These are phyloP conservation scores for Apiotrichum gracile DNA, from an alignment of 1,284 basidiomycete genomes.

Conservation along the genomic window DNA sequence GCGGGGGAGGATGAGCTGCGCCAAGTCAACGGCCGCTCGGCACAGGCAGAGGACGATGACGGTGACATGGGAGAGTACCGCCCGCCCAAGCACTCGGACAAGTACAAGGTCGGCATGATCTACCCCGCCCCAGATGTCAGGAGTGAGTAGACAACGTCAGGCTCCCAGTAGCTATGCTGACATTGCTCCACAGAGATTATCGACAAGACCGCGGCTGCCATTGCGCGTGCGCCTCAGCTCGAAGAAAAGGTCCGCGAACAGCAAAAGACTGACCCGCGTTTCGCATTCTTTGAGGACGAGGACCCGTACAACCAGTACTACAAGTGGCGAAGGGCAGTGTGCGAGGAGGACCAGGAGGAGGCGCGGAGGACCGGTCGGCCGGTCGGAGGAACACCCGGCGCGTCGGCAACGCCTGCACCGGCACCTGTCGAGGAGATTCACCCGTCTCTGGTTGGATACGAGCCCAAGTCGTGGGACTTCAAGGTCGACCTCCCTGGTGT, in stretches of 20 bases:
- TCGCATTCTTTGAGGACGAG: slow-evolving; percentile 83
- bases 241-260: slow-evolving; percentile 94
- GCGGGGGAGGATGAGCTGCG: slow-evolving; percentile 42
- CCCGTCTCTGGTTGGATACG: slow-evolving; percentile 51
- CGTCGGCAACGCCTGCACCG: slow-evolving; percentile 21
- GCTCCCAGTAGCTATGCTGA: slow-evolving; percentile 9
- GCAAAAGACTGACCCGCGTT: slow-evolving; percentile 90
- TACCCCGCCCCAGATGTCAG: slow-evolving; percentile 89
- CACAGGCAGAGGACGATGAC: slow-evolving; percentile 19
- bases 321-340: slow-evolving; percentile 73
- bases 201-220: slow-evolving; percentile 90
- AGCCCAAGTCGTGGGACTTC: slow-evolving; percentile 79
- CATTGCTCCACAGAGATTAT: slow-evolving; percentile 68
- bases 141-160: slow-evolving; percentile 58
- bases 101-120: slow-evolving; percentile 74
- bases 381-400: slow-evolving; percentile 6
- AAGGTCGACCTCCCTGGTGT: slow-evolving; percentile 84
- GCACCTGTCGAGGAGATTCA: slow-evolving; percentile 49
- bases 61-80: slow-evolving; percentile 30
- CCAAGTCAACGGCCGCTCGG: slow-evolving; percentile 18
- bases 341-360: slow-evolving; percentile 59
- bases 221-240: slow-evolving; percentile 81
- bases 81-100: slow-evolving; percentile 52
- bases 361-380: background rate
- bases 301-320: slow-evolving; percentile 98